Evolutionary conservation across 2,329 filamentous ascomycete species (phyloP), one percentile per base, ranked within the genome.

Genomic region (Penicillium capsulatum): DNA sequence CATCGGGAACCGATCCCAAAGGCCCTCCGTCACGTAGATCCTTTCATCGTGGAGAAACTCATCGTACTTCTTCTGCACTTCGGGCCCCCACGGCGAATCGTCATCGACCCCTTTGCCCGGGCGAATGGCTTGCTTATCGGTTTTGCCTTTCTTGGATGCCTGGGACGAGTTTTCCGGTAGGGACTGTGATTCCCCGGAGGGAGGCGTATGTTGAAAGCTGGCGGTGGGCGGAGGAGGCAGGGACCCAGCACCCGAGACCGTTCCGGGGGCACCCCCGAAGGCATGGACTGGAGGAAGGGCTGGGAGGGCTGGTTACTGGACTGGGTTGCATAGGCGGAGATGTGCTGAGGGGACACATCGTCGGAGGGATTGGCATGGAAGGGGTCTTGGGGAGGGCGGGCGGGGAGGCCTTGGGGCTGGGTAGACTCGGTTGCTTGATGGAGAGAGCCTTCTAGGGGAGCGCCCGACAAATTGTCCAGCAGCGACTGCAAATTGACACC

Each of bases 11-110:
- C 69, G 67, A 54, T 74, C 71, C 71, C 71, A 74, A 15, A 72
- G 64, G 17, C 70, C 71, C 54, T 74, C 71, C 1, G 71, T 72
- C 15, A 74, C 71, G 53, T 73, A 73, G n/a, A 67, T 51, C 30
- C 71, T 61, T 55, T 74, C 71, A 47, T 73, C 64, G 37, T 68
- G 67, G n/a, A 74, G 58, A 37, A 74, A 74, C 38, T 71, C 64
- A 41, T 73, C 70, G 47, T 74, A 74, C 34, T 70, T 69, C 46
- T 66, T 66, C 53, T 73, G 70, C 10, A 71, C 64, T 11, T 69
- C 67, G 9, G 69, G 68, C n/a, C 63, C 64, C 69, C 70, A 73
- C 3, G 66, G 67, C n/a, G 63, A 53, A 48, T 74, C 70, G 20
- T 66, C 63, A 36, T 69, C 64, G 9, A 42, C 46, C 24, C 35